Evolutionary conservation across 768 basidiomycete genomes (phyloP), one percentile per base, ranked within the genome.

Genomic region (Pseudohyphozyma bogoriensis): DNA sequence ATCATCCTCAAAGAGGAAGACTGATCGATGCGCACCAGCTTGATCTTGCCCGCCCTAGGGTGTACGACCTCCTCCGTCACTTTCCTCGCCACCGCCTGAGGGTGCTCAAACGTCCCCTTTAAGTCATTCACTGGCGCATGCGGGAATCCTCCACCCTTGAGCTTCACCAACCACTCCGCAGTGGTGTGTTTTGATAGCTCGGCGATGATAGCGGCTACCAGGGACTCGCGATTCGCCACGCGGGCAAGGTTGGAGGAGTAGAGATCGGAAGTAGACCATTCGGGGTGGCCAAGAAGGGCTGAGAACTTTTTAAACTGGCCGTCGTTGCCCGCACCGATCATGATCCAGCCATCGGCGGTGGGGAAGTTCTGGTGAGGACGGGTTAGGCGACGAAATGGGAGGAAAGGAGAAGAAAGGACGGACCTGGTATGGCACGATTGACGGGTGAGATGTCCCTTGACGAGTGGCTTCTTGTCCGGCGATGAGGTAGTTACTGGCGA

Each of bases 61-160:
- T 89, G 88, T 81, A 75, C 51, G 53, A 93, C 80, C 68, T 90
- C 87, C 31, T 85, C 80, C 0, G 82, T 82, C 42, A 86, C 80
- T 54, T 79, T 76, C 51, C 92, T 80, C 32, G 90, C 89, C 42
- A 83, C 70, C 2, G 87, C 88, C 76, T 89, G 79, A 10, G 89
- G 89, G 73, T 95, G 92, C 36, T 82, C 81, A 70, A 95, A 96
- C 4, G 92, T 90, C 73, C 90, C 83, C 60, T 79, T 71, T 61
- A 96, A 88, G 67, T 88, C 85, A 72, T 95, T 95, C 76, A 96
- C 93, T 22, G 92, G 92, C 33, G 86, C 87, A 73, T 85, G 85
- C 10, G 88, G 87, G 29, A 89, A 82, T 85, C 90, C 91, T 35
- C 85, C 75, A 8, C 89, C 92, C 44, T 77, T 82, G 64, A 96